Evolutionary conservation across 495 filamentous ascomycete species (phyloP).

Genomic region (Hypoxylon subgilvum): DNA sequence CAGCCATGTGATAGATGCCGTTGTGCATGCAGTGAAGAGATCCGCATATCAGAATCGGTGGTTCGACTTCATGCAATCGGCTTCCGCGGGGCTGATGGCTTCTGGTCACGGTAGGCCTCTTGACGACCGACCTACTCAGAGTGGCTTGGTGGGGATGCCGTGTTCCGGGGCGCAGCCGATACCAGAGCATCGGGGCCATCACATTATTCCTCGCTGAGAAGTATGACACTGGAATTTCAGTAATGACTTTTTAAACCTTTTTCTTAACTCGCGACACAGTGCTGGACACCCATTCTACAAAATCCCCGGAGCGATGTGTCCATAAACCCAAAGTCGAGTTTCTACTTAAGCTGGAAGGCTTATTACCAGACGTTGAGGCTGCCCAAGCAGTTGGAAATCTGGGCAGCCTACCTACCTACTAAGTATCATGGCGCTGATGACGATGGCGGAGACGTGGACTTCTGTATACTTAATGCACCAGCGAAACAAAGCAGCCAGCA

Average conservation of each 20-base stretch:
- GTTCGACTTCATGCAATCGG: too few relatives aligned
- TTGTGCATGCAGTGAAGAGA: too few relatives aligned
- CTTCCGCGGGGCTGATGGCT: too few relatives aligned
- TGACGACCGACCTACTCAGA: too few relatives aligned
- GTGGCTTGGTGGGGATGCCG: too few relatives aligned
- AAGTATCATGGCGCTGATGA: conserved; percentile 15
- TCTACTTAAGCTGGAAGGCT: conserved; percentile 40
- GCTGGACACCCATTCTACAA: background rate
- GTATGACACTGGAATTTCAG: too few relatives aligned
- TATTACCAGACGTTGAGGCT: conserved; percentile 4
- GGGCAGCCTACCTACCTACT: background rate
- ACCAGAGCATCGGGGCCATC: too few relatives aligned
- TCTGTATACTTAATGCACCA: conserved; percentile 25
- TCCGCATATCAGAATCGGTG: too few relatives aligned
- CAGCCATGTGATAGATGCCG: background rate
- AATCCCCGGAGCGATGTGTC: background rate
- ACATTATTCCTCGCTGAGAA: too few relatives aligned
- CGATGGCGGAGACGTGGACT: conserved; percentile 26
- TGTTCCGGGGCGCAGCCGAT: too few relatives aligned
- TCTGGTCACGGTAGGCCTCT: too few relatives aligned
- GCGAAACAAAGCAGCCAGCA: conserved; percentile 24
- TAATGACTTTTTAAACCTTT: background rate
- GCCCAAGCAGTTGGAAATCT: background rate
- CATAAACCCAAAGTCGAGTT: conserved; percentile 14
- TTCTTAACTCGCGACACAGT: background rate